Evolutionary conservation across 495 filamentous ascomycete genomes (phyloP), one percentile per base, ranked within the genome.

Genomic region (Penicillium macrosclerotiorum): DNA sequence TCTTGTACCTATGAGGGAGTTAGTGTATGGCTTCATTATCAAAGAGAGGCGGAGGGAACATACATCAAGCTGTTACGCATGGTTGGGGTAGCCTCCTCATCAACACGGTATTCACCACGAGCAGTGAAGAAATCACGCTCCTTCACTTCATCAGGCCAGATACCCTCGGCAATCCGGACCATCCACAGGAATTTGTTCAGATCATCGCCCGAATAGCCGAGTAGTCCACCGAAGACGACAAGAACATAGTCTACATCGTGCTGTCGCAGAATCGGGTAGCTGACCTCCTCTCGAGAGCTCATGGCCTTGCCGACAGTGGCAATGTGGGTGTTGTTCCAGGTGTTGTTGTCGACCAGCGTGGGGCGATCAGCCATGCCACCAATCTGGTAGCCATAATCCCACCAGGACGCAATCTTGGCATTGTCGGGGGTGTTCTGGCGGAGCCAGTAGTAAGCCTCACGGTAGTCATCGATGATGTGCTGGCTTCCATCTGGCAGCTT

Each of bases 161-260:
- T 95, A 52, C 94, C 94, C 68, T 97, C 94, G 29, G 94, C 93
- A 54, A 99, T 99, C 62, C 94, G 82, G 42, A 99, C 93, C 94
- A 99, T 99, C 94, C 94, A 99, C 46, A 99, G 72, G 78, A 99
- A 99, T 73, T 99, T 99, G 75, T 99, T 99, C 78, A 99, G 95
- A 61, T 99, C 94, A 60, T 99, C 94, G 37, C 94, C 94, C n/a
- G 90, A 96, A 73, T 99, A 99, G 46, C 94, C 94, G 16, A 99
- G 74, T 36, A 99, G 78, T 53, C 89, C 94, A 58, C 94, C 94
- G 60, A 97, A 99, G 42, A 99, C 95, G 19, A 99, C 83, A 36
- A 99, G 79, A 36, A 99, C 89, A 57, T 99, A 99, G 67, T 97
- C 92, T 8, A 99, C 94, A 66, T 99, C 94, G 62, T 99, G 94